These are phyloP conservation scores for Aspergillus wentii DNA, from an alignment of 495 filamentous ascomycete species.

Conservation along the genomic window DNA sequence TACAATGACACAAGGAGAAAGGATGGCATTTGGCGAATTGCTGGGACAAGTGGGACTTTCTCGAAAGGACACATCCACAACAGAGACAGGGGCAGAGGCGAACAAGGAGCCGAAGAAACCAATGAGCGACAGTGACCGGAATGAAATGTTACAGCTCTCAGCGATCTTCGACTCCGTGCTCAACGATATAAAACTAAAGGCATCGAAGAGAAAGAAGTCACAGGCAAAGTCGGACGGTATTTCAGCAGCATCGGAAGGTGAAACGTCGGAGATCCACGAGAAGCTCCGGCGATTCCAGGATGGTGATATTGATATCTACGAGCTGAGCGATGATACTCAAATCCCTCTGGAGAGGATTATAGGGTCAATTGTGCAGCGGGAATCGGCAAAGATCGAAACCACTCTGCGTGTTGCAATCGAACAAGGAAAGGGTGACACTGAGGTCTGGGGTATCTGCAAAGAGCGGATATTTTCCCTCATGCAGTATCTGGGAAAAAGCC, in stretches of 20 bases:
- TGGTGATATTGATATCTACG: slow-evolving; percentile 18
- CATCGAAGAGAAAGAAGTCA: slow-evolving; percentile 1
- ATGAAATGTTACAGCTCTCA: slow-evolving; percentile 23
- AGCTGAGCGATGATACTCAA: slow-evolving; percentile 8
- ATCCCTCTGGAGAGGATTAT: slow-evolving; percentile 21
- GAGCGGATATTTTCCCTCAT: slow-evolving; percentile 64
- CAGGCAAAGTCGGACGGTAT: too few relatives aligned
- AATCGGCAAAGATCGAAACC: slow-evolving; percentile 20
- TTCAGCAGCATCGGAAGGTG: too few relatives aligned
- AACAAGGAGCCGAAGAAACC: neutral
- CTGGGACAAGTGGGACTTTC: slow-evolving; percentile 17
- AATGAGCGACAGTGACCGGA: slow-evolving; percentile 7
- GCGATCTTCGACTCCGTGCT: slow-evolving; percentile 24
- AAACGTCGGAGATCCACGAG: neutral
- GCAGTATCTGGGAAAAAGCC: slow-evolving; percentile 25
- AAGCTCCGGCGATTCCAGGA: slow-evolving; percentile 5
- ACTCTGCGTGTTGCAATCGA: slow-evolving; percentile 24
- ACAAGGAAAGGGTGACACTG: slow-evolving; percentile 53
- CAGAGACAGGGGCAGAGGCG: slow-evolving; percentile 1
- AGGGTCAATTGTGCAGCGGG: slow-evolving; percentile 22
- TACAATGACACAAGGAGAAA: slow-evolving; percentile 24
- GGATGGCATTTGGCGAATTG: slow-evolving; percentile 20
- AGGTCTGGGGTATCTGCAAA: slow-evolving; percentile 68
- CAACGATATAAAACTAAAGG: slow-evolving; percentile 12
- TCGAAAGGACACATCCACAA: too few relatives aligned